phyloP scores from a whole-genome alignment of 441 rosid genomes.

The Syzygium syzygioides region DNA sequence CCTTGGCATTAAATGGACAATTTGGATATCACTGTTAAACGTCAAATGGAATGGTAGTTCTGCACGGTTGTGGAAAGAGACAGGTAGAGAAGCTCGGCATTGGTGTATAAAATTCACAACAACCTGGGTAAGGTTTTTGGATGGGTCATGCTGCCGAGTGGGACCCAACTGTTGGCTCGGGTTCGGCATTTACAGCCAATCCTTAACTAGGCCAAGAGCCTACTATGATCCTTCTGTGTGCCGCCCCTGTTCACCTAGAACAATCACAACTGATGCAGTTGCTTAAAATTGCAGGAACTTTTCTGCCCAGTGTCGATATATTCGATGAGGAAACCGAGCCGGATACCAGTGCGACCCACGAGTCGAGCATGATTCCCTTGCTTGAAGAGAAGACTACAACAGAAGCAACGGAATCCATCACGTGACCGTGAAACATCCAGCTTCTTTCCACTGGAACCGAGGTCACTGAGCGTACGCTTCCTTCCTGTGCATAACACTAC shows the following conservation, averaged over 20 bases:
- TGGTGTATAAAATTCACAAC: neutral
- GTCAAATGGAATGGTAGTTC: neutral
- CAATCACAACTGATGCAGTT: neutral
- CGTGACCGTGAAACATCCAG: neutral
- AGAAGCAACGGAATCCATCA: neutral
- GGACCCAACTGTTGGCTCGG: neutral
- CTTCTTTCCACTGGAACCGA: neutral
- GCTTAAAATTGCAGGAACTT: constrained; percentile 43
- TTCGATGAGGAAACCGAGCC: constrained; percentile 34
- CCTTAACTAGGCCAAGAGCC: neutral
- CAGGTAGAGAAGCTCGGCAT: neutral
- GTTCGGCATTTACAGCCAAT: neutral
- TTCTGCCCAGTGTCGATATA: constrained; percentile 46
- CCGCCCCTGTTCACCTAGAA: neutral
- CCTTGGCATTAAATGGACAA: neutral
- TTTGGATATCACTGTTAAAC: neutral
- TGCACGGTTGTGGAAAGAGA: neutral
- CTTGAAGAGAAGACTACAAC: constrained; percentile 21
- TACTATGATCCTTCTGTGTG: neutral
- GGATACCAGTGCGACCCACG: constrained; percentile 3
- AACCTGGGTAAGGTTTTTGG: neutral
- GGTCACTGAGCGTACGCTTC: neutral
- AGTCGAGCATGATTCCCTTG: constrained; percentile 28
- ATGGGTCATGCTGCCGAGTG: neutral
- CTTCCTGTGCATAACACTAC: neutral